phyloP scores from a whole-genome alignment of 2,329 filamentous ascomycete species.

The Bretziella fagacearum region DNA sequence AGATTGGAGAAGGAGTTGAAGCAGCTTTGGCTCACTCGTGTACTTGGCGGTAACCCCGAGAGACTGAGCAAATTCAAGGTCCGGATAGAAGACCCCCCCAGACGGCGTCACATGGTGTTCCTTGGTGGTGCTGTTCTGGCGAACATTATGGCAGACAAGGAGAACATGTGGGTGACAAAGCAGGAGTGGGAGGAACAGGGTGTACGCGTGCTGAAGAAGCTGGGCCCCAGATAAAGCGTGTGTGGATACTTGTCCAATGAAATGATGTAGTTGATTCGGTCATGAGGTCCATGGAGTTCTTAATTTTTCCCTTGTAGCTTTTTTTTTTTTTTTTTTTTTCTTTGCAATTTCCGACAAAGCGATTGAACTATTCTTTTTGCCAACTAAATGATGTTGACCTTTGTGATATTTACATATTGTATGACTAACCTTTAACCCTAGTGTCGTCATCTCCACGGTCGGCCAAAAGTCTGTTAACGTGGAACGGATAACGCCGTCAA shows the following conservation, averaged over 20 bases:
- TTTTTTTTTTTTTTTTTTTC: not conserved
- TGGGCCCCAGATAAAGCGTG: conserved; percentile 60
- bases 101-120: conserved; percentile 98
- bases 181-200: conserved; percentile 95
- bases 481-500: too few relatives aligned
- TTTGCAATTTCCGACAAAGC: not conserved
- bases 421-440: too few relatives aligned
- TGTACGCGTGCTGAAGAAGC: conserved; percentile 66
- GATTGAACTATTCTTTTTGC: too few relatives aligned
- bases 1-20: conserved; percentile 96
- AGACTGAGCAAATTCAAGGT: conserved; percentile 98
- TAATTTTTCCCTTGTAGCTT: too few relatives aligned
- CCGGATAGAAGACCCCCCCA: conserved; percentile 90
- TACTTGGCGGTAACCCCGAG: conserved; percentile 81
- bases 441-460: too few relatives aligned
- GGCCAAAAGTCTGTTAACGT: too few relatives aligned
- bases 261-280: too few relatives aligned
- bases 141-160: conserved; percentile 98
- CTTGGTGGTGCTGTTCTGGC: conserved; percentile 88
- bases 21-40: conserved; percentile 90
- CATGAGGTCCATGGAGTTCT: too few relatives aligned
- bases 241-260: not conserved
- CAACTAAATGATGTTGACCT: too few relatives aligned
- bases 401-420: too few relatives aligned
- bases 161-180: conserved; percentile 98